phyloP scores from a whole-genome alignment of 148 eudicot species.

The Rhododendron kiyosumense region DNA sequence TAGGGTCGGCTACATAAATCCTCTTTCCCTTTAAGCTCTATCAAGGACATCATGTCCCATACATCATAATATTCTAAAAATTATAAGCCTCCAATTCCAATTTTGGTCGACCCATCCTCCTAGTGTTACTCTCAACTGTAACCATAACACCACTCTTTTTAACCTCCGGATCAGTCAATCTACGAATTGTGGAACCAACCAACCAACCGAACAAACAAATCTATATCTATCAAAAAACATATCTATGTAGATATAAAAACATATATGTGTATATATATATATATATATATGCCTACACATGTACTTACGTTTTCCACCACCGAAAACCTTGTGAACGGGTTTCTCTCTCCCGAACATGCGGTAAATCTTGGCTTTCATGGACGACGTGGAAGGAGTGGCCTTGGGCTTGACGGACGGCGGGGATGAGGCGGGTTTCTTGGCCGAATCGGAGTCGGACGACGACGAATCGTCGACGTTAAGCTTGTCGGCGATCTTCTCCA shows the following conservation, averaged over 20 bases:
- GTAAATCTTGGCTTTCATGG: conserved; percentile 38
- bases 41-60: not conserved
- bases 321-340: conserved; percentile 74
- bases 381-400: conserved; percentile 5
- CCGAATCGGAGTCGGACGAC: conserved; percentile 34
- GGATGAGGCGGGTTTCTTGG: conserved; percentile 1
- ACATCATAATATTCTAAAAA: not conserved
- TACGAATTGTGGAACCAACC: not conserved
- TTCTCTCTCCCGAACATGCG: conserved; percentile 65
- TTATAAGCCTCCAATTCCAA: not conserved
- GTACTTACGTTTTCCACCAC: conserved; percentile 73
- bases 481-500: conserved; percentile 66
- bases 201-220: not conserved
- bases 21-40: not conserved
- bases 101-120: not conserved
- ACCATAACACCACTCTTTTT: not conserved
- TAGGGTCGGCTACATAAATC: not conserved
- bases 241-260: no score
- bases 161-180: not conserved
- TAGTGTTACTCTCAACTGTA: not conserved
- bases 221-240: not conserved
- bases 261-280: not conserved
- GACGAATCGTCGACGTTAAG: conserved; percentile 42
- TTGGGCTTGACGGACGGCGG: not conserved
- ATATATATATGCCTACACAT: not conserved